Conservation (phyloP, 176 grass and related monocot genomes). For the Oryza coarctata region DNA sequence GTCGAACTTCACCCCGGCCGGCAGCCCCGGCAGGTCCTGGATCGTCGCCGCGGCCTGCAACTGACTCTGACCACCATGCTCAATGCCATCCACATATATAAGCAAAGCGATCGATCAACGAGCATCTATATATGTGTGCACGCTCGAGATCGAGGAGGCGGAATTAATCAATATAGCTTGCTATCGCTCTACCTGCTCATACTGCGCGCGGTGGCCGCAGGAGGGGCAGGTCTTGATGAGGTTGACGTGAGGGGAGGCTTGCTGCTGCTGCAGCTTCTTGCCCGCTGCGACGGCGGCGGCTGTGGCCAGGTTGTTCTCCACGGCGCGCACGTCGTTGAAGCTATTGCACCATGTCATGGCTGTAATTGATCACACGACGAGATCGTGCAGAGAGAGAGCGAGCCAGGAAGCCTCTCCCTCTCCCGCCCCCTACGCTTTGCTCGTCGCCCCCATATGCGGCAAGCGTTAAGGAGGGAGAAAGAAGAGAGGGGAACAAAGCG, state of each 20-base stretch:
- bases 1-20: conserved; percentile 96
- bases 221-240: conserved; percentile 75
- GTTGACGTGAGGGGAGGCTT: conserved; percentile 43
- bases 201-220: conserved; percentile 76
- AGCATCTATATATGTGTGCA: too few species aligned
- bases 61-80: neutral
- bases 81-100: neutral
- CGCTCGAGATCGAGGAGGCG: neutral
- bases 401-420: conserved; percentile 25
- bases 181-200: conserved; percentile 44
- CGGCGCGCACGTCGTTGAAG: conserved; percentile 69
- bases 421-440: conserved; percentile 18
- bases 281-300: conserved; percentile 40
- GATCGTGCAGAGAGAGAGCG: neutral
- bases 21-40: conserved; percentile 80
- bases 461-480: conserved; percentile 42
- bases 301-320: conserved; percentile 63
- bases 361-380: neutral
- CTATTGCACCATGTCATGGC: conserved; percentile 91
- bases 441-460: conserved; percentile 40
- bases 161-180: neutral
- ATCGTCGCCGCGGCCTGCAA: conserved; percentile 63
- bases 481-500: conserved; percentile 59
- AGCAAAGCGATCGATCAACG: neutral
- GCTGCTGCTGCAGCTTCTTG: conserved; percentile 51